Conservation (phyloP, 495 filamentous ascomycete genomes). For the Talaromyces adpressus region DNA sequence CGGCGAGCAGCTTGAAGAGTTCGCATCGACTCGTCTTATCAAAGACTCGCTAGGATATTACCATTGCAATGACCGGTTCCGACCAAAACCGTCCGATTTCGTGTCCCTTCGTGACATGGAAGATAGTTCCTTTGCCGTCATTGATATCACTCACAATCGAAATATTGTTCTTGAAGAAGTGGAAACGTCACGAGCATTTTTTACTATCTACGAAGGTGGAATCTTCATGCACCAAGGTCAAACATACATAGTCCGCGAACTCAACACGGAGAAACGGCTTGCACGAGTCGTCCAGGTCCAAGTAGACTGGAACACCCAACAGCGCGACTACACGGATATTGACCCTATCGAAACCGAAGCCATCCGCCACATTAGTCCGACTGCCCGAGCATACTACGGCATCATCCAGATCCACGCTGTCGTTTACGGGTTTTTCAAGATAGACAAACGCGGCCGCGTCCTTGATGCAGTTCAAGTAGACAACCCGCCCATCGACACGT, state of each 20-base stretch:
- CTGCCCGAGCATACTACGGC: slow-evolving; percentile 71
- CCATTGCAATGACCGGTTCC: slow-evolving; percentile 83
- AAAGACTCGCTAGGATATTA: slow-evolving; percentile 73
- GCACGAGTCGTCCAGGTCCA: slow-evolving; percentile 73
- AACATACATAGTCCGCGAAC: slow-evolving; percentile 86
- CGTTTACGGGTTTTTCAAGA: slow-evolving; percentile 95
- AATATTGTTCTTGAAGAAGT: slow-evolving; percentile 90
- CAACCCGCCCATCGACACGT: slow-evolving; percentile 80
- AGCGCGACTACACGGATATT: slow-evolving; percentile 92
- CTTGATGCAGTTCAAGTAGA: slow-evolving; percentile 91
- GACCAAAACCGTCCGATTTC: slow-evolving; percentile 71
- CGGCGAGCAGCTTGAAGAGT: slow-evolving; percentile 59
- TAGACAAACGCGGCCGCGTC: slow-evolving; percentile 73
- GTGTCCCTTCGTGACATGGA: slow-evolving; percentile 90
- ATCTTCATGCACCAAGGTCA: slow-evolving; percentile 96
- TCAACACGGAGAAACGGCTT: slow-evolving; percentile 68
- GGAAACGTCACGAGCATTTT: slow-evolving; percentile 91
- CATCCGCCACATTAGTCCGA: slow-evolving; percentile 57
- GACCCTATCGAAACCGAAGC: slow-evolving; percentile 86
- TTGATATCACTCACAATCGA: slow-evolving; percentile 75
- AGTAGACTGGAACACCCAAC: slow-evolving; percentile 91
- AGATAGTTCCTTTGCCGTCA: slow-evolving; percentile 86
- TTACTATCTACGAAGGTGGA: slow-evolving; percentile 94
- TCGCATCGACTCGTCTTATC: slow-evolving; percentile 71
- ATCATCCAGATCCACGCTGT: slow-evolving; percentile 73